Evolutionary conservation across 805 yeast species (phyloP), one percentile per base, ranked within the genome.

Genomic region (Candida sonorensis): DNA sequence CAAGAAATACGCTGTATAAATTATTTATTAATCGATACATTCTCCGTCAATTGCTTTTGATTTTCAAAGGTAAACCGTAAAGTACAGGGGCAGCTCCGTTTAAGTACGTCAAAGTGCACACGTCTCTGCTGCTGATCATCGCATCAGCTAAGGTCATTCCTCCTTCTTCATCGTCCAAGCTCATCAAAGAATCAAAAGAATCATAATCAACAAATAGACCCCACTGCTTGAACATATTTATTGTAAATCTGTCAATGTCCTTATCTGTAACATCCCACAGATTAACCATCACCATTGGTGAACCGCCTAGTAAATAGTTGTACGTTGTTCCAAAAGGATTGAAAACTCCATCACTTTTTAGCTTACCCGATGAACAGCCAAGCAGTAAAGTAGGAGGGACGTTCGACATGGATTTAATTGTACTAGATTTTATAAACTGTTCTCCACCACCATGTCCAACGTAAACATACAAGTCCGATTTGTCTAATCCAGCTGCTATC

Each of bases 391-490:
- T 59, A 1, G 87, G 83, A 0, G 87, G 77, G 8, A 77, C 52
- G 0, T 32, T 37, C 3, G 44, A 35, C 36, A 66, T 51, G 9
- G 61, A 58, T 33, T 72, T 71, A 26, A 87, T 56, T 1, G 70
- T 57, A 4, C 75, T 65, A 1, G 78, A 63, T 19, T 76, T 66
- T 9, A 85, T 61, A 48, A 77, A 86, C 40, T 82, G 87, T 40
- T 85, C 90, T n/a, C 97, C 96, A 4, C 96, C 92, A 0, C 97
- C 97, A 57, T 92, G 99, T 0, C 99, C 99, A 33, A 88, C 66
- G 52, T 84, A 92, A 0, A 90, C 62, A 44, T 81, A 81, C 7
- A 83, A 42, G 23, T 72, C 65, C 1, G 69, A 57, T 2, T 48
- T 29, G 2, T 45, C 37, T 7, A 88, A 49, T 12, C 66, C 64